Evolutionary conservation across 352 stramenopile genomes (phyloP), one percentile per base, ranked within the genome.

Genomic region (Pythium pyrilobum): DNA sequence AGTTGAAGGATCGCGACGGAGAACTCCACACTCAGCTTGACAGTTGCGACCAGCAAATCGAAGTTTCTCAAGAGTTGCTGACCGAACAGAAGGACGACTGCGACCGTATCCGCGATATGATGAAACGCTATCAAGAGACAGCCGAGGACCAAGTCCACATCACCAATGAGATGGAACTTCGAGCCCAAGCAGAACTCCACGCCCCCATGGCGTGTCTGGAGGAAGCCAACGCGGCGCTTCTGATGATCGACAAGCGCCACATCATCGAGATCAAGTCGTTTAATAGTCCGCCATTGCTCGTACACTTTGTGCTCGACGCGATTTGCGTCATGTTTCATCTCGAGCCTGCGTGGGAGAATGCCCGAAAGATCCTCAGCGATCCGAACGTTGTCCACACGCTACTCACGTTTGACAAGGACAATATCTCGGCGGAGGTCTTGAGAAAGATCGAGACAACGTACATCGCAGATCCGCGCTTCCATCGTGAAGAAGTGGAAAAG

Each of bases 211-310:
- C 63, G 27, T 84, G 71, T 27, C 64, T 92, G 8, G 77, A 89
- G 18, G 79, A 92, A 37, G 81, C 81, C 9, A 89, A 89, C 37
- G 56, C 59, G 0, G 72, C 75, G 0, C 59, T 92, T 3, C 28
- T 85, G 20, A 51, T 82, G 29, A 77, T 92, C 18, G 79, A 92
- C 34, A 76, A 83, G 49, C 71, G 75, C 1, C 81, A 89, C 43
- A 87, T 92, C 27, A 65, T 87, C 25, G 81, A 92, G 61, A 87
- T 92, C 66, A 92, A 92, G 59, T 89, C 81, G 48, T 92, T 92
- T 33, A 83, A 75, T 12, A 89, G 58, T 29, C 81, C 81, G 5
- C 81, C 81, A 5, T 61, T 78, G 15, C 57, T 92, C 0, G 81
- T 92, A 2, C 79, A 89, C 29, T 54, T 89, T 11, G 79, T 89